These are phyloP conservation scores for Globisporangium echinulatum DNA, from an alignment of 352 stramenopile species.

Conservation along the genomic window DNA sequence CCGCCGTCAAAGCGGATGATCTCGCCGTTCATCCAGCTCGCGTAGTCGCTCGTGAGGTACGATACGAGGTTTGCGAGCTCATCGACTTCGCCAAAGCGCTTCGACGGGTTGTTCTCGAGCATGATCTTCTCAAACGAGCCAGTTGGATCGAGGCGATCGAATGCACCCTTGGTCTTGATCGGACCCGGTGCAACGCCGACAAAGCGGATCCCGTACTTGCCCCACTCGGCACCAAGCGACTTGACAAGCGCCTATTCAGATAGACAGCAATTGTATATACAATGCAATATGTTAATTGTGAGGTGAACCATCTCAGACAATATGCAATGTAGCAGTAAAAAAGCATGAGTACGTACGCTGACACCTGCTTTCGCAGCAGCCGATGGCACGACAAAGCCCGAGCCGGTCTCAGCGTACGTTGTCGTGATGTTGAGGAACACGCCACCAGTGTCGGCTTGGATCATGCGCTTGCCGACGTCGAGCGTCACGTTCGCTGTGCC, in stretches of 20 bases:
- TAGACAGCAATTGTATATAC: no score
- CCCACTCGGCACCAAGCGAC: conserved; percentile 95
- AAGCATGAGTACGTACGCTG: conserved; percentile 26
- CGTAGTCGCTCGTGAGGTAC: conserved; percentile 77
- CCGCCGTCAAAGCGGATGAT: conserved; percentile 79
- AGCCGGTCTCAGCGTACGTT: conserved; percentile 92
- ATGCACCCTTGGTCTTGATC: conserved; percentile 87
- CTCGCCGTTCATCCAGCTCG: conserved; percentile 77
- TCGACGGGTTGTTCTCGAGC: conserved; percentile 60
- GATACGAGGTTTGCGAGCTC: conserved; percentile 74
- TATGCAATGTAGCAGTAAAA: no score
- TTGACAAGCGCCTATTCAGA: conserved; percentile 88
- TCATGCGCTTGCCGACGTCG: conserved; percentile 75
- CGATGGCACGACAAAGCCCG: conserved; percentile 93
- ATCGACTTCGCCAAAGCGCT: conserved; percentile 68
- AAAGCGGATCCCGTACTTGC: conserved; percentile 92
- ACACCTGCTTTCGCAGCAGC: conserved; percentile 95
- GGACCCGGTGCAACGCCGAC: conserved; percentile 95
- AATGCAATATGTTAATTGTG: no score
- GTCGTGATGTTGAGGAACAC: conserved; percentile 97
- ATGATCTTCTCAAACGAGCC: conserved; percentile 63
- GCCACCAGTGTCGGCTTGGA: conserved; percentile 61
- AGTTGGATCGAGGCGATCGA: conserved; percentile 69
- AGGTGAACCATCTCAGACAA: neutral
- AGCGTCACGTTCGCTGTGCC: conserved; percentile 81